Base-by-base conservation (phyloP, 1,284 basidiomycete genomes). In the Spongispora temasekensis region DNA sequence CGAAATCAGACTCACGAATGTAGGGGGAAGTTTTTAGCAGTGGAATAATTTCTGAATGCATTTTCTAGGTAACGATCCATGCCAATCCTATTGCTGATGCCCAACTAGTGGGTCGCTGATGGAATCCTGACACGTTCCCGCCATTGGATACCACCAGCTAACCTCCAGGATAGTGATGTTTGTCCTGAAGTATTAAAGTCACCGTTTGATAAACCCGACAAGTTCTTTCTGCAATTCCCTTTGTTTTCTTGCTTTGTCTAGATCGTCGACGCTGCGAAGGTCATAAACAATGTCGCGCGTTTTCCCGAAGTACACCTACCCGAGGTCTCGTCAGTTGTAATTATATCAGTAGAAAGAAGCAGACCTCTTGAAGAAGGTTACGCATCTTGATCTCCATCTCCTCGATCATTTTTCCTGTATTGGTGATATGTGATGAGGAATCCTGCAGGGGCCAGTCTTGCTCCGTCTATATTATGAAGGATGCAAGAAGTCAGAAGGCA, bases 321-420 rank as follows among this genome's bases (percentile, higher is more conserved):
- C 13, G 50, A 56, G 58, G 32, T 51, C 42, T n/a, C 19, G 55
- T 63, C 58, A 68, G 54, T 5, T 31, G 19, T 57, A 2, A 27
- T 57, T 57, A 28, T 37, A 42, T 60, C 7, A 58, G 44, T 27
- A 21, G 35, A 66, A 63, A 58, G 31, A 53, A 28, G 59, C 78
- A 32, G 62, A 84, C 88, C 78, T 97, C 94, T 72, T 97, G 93
- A 52, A 99, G 82, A 61, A 95, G 82, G 75, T 97, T 98, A 53
- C 97, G 88, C 91, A 98, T 96, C 81, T 98, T 98, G 74, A 95
- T 93, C 78, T 99, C 97, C 91, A 97, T 96, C 66, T 98, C 97
- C 77, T 99, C 97, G 66, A 99, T 89, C 87, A 98, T 91, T 66
- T 85, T 86, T 5, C 97, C 97, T 19, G 93, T 89, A 77, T 99